Conservation (phyloP, 805 yeast species). For the Spencermartinsiella europaea region DNA sequence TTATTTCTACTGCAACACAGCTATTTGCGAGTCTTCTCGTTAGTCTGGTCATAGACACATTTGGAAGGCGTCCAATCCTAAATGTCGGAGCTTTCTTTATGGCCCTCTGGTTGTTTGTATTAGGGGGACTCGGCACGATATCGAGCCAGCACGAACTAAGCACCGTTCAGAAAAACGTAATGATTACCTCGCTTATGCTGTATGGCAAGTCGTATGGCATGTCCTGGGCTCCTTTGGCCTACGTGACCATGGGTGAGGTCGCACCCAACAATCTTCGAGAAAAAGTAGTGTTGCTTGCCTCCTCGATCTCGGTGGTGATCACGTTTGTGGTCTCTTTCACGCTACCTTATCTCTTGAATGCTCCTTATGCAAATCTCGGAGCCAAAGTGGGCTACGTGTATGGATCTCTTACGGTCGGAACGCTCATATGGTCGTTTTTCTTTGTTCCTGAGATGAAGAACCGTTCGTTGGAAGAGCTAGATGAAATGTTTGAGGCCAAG, state of each 20-base stretch:
- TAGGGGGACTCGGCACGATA: constrained; percentile 5
- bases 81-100: constrained; percentile 1
- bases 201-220: constrained; percentile 3
- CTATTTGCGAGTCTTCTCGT: background rate
- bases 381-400: constrained; percentile 46
- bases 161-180: background rate
- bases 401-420: constrained; percentile 33
- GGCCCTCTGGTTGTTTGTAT: constrained; percentile 6
- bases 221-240: constrained; percentile 8
- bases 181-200: constrained; percentile 3
- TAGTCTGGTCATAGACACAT: constrained; percentile 5
- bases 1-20: background rate
- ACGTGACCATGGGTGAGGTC: constrained; percentile 3
- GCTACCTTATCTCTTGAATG: constrained; percentile 43
- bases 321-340: constrained; percentile 7
- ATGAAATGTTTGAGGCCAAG: constrained; percentile 35
- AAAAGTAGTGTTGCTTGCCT: constrained; percentile 1
- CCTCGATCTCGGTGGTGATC: constrained; percentile 4
- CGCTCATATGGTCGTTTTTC: constrained; percentile 40
- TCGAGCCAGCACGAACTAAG: background rate
- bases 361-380: constrained; percentile 39
- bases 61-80: constrained; percentile 6
- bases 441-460: constrained; percentile 53
- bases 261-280: background rate
- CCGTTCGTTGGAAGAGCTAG: constrained; percentile 53